Base-by-base conservation (phyloP, 805 yeast genomes). In the Cyberlindnera bimundalis region DNA sequence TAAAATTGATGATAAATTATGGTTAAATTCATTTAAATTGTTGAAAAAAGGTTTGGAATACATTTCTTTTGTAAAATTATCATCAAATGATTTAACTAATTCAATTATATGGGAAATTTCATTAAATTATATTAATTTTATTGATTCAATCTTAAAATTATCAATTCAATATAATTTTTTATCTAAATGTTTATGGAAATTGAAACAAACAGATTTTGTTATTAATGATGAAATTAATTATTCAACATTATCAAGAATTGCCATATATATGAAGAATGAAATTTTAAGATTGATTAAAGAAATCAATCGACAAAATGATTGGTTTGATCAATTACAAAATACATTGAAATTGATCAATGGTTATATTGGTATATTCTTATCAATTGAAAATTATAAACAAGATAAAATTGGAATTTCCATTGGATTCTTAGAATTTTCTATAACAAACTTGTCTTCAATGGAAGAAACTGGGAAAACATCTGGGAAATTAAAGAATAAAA, bases 311-410 rank as follows among this genome's bases (percentile, higher is more conserved):
- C 20, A 2, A 21, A 14, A 2, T 29, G 25, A 2, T 6, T 51
- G 56, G 56, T 3, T 30, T 3, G n/a, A 29, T 0, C 39, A 38
- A 19, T n/a, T 55, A n/a, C 47, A 43, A 6, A 17, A 20, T 2
- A 46, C 67, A 12, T 53, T 60, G 32, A 64, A 60, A 33, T 65
- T 71, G 49, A 59, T 65, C 6, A 55, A 60, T 18, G 74, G 73
- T 0, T 70, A 71, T 43, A 65, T 71, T 15, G 75, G 74, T 0
- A 45, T 66, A n/a, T 67, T 73, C 35, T 56, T 71, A 17, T 59
- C 76, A 0, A 61, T 72, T 28, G 77, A 73, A 35, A 53, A 60
- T 38, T 73, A 73, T 51, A 73, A 71, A 43, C 64, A 71, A 35
- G 60, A 64, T 38, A 62, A 67, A 28, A 38, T 73, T 15, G 79